Conservation (phyloP, 768 basidiomycete species). For the Multifurca ochricompacta region DNA sequence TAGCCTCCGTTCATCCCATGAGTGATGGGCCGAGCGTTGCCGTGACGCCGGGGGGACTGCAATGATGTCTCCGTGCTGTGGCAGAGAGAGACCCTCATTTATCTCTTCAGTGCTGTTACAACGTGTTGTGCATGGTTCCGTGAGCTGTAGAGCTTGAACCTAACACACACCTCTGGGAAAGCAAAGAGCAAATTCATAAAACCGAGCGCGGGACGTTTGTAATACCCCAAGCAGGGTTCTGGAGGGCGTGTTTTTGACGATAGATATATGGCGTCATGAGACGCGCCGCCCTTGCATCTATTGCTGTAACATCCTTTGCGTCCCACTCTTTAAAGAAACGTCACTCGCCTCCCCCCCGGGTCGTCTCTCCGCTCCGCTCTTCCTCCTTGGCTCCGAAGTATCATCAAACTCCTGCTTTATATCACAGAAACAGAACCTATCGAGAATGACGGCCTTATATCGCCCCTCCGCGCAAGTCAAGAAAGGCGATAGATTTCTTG, state of each 20-base stretch:
- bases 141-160: background rate
- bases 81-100: background rate
- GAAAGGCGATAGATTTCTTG: conserved; percentile 11
- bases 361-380: background rate
- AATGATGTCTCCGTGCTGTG: background rate
- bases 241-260: background rate
- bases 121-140: background rate
- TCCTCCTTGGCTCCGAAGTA: background rate
- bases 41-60: background rate
- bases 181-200: too few species aligned
- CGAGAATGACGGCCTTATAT: background rate
- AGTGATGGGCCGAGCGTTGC: background rate
- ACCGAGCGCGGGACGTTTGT: background rate
- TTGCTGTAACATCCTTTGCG: background rate
- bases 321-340: background rate
- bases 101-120: background rate
- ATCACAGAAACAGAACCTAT: background rate
- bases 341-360: background rate
- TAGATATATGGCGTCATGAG: too few species aligned
- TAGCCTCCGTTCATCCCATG: too few species aligned
- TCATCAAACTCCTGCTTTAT: background rate
- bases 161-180: too few species aligned
- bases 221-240: background rate
- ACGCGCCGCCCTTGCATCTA: background rate
- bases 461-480: conserved; percentile 1